Conservation (phyloP, 2,329 filamentous ascomycete genomes). For the Colletotrichum tropicale region DNA sequence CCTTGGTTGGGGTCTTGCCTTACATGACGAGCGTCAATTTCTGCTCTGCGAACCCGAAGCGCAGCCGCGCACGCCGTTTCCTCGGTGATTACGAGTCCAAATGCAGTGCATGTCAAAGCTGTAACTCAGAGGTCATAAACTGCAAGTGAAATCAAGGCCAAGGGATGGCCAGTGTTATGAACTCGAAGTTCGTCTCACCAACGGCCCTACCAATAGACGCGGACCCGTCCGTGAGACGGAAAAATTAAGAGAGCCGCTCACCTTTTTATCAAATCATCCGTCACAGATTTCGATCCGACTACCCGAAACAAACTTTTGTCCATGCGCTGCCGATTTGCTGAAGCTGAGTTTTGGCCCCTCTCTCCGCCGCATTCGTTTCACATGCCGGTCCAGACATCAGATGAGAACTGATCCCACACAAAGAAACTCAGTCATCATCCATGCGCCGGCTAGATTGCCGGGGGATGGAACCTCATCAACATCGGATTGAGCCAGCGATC, state of each 20-base stretch:
- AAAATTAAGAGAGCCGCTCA: background rate
- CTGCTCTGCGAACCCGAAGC: background rate
- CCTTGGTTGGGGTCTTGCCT: background rate
- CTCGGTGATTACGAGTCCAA: background rate
- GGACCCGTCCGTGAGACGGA: background rate
- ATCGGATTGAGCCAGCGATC: background rate
- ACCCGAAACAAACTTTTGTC: background rate
- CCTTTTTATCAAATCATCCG: background rate
- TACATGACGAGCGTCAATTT: background rate
- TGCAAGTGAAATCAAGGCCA: background rate
- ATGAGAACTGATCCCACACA: constrained; percentile 8
- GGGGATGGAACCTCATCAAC: background rate
- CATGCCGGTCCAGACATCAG: background rate
- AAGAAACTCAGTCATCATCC: constrained; percentile 2
- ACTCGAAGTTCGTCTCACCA: constrained; percentile 7
- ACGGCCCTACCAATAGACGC: background rate
- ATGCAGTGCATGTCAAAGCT: background rate
- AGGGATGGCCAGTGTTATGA: background rate
- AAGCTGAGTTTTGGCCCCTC: background rate
- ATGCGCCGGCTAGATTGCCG: constrained; percentile 8
- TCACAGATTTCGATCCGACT: background rate
- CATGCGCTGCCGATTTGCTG: background rate
- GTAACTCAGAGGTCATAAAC: background rate
- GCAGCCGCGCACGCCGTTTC: background rate
- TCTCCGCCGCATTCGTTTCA: constrained; percentile 8